Base-by-base conservation (phyloP, 2,329 filamentous ascomycete species). In the Zymoseptoria ardabiliae region DNA sequence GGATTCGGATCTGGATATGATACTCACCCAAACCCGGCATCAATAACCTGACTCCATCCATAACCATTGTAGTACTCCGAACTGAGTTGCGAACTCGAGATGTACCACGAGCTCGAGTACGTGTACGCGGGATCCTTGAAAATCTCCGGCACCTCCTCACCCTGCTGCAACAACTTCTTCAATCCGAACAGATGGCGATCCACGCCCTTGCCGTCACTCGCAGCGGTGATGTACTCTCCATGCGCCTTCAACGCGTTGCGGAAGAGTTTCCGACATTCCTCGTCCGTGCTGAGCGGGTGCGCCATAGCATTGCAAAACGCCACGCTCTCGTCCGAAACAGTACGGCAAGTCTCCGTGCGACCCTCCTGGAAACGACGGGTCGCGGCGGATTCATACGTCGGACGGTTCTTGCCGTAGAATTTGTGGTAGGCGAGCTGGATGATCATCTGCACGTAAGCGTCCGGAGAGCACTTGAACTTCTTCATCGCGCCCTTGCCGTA, bases 401-500 rank as follows among this genome's bases (percentile, higher is more conserved):
- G 94, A 3, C 94, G 85, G 82, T 92, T 97, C 82, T 92, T 91
- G 81, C 94, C 94, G 77, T 95, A 96, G 90, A 99, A 97, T 79
- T 97, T 97, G 83, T 87, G 88, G 82, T 99, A 99, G 48, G 94
- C 94, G 56, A 97, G 85, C 77, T 99, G 94, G 74, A 99, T 99
- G 74, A 97, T 80, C 91, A 99, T 94, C 78, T 99, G 94, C 50
- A 97, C 91, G 75, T 95, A 99, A 30, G 93, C 94, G 70, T 99
- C 95, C 28, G 94, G 94, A 23, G 90, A 95, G 84, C 90, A 96
- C 79, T 91, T 95, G 86, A 99, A 97, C 77, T 96, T 95, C 86
- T 99, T 99, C 82, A 99, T 97, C 63, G 99, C 81, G 23, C 91
- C 91, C 81, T 99, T 99, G 74, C 94, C 94, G 75, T 99, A 99